A percentile compares a stretch with the other conserved stretches of the same genome.
Evolutionary conservation across 768 basidiomycete genomes (phyloP).

Genomic region (Lanmaoa rubissima): DNA sequence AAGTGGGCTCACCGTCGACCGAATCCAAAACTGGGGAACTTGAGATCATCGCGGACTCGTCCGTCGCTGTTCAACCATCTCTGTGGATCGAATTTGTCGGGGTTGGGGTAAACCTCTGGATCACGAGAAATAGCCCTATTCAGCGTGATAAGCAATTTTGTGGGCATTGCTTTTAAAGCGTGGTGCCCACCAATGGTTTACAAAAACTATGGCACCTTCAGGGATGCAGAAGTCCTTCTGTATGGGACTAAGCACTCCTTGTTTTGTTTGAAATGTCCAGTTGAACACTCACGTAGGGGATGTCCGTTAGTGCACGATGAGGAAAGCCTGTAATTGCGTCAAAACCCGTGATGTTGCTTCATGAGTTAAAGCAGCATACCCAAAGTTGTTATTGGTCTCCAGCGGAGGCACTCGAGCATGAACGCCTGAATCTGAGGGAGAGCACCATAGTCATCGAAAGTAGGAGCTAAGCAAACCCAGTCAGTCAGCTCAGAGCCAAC

Average conservation of each 20-base stretch:
- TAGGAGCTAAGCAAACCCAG: conserved; percentile 31
- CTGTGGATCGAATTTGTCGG: conserved; percentile 56
- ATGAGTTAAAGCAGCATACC: conserved; percentile 16
- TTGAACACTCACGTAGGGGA: conserved; percentile 50
- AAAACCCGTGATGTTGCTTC: background rate
- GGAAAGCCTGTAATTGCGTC: conserved; percentile 45
- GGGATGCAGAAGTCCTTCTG: conserved; percentile 38
- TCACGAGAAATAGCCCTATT: conserved; percentile 56
- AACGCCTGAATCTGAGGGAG: conserved; percentile 42
- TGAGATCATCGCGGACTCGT: conserved; percentile 50
- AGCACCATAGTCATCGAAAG: conserved; percentile 36
- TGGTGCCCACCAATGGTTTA: conserved; percentile 33
- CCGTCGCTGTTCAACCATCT: conserved; percentile 47
- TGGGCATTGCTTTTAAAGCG: background rate
- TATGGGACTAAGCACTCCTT: conserved; percentile 2
- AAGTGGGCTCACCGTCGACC: conserved; percentile 39
- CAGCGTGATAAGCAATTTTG: background rate
- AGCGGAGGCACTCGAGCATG: conserved; percentile 40
- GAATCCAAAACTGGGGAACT: conserved; percentile 55
- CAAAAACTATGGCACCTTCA: conserved; percentile 36
- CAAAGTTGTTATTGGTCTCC: conserved; percentile 39
- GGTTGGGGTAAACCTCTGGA: conserved; percentile 55
- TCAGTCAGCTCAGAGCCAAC: background rate
- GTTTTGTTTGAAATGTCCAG: background rate
- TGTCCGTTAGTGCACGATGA: conserved; percentile 63